A percentile compares a stretch with the other conserved stretches of the same genome.
These are phyloP conservation scores for Xylariales sp. DNA, from an alignment of 2,329 filamentous ascomycete species.

Conservation along the genomic window DNA sequence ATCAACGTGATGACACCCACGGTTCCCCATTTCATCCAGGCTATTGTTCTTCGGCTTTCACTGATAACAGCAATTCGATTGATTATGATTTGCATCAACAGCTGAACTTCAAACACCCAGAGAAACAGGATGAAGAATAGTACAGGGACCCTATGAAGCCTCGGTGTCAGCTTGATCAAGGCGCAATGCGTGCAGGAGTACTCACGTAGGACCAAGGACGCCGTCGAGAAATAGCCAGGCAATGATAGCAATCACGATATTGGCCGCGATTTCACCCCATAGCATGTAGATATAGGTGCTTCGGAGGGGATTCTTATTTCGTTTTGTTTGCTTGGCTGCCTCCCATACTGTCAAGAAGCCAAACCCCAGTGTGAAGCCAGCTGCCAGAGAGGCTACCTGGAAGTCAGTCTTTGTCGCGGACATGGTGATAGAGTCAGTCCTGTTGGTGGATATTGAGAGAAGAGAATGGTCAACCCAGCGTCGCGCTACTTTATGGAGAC, in stretches of 20 bases:
- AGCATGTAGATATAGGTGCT: slow-evolving; percentile 22
- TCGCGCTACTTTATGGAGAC: no score
- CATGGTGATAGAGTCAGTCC: no score
- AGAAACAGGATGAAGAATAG: slow-evolving; percentile 33
- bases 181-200: no score
- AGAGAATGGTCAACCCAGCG: no score
- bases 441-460: no score
- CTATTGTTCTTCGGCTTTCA: slow-evolving; percentile 32
- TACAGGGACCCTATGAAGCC: slow-evolving; percentile 26
- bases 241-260: slow-evolving; percentile 32
- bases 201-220: slow-evolving; percentile 27
- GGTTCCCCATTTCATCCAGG: slow-evolving; percentile 41
- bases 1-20: slow-evolving; percentile 40
- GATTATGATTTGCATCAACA: slow-evolving; percentile 51
- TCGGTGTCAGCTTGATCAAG: no score
- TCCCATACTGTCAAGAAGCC: slow-evolving; percentile 15
- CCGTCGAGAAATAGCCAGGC: slow-evolving; percentile 35
- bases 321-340: slow-evolving; percentile 13
- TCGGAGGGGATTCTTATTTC: slow-evolving; percentile 12
- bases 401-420: slow-evolving; percentile 8
- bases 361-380: slow-evolving; percentile 14
- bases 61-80: slow-evolving; percentile 48
- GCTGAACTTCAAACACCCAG: slow-evolving; percentile 43
- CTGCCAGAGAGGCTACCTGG: slow-evolving; percentile 13
- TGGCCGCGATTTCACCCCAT: slow-evolving; percentile 39